phyloP scores from a whole-genome alignment of 2,329 filamentous ascomycete genomes.

The Aspergillus sp. region DNA sequence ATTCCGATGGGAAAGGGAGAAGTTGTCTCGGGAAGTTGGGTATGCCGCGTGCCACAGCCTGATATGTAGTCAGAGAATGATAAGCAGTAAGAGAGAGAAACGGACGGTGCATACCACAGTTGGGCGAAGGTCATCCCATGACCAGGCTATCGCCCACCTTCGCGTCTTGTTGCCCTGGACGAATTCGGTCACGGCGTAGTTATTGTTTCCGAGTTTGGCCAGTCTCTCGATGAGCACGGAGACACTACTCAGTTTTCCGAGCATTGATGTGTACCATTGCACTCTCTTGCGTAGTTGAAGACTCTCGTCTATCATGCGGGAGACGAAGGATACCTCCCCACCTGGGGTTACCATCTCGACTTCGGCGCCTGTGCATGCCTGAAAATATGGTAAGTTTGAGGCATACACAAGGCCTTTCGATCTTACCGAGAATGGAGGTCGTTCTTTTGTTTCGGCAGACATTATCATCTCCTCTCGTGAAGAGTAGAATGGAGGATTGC shows the following conservation, averaged over 20 bases:
- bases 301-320: conserved; percentile 72
- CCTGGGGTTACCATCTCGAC: conserved; percentile 85
- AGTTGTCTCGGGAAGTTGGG: conserved; percentile 55
- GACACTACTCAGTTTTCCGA: conserved; percentile 78
- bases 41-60: conserved; percentile 43
- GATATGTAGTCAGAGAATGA: conserved; percentile 8
- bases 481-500: conserved; percentile 93
- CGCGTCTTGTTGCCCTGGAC: conserved; percentile 77
- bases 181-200: conserved; percentile 82
- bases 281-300: conserved; percentile 63
- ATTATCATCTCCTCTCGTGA: conserved; percentile 69
- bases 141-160: conserved; percentile 90
- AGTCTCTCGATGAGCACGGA: conserved; percentile 64
- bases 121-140: conserved; percentile 71
- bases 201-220: conserved; percentile 63
- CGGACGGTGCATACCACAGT: conserved; percentile 46
- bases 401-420: no score
- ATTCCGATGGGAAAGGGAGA: conserved; percentile 58
- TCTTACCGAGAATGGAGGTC: conserved; percentile 70
- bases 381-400: conserved; percentile 11
- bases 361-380: conserved; percentile 71
- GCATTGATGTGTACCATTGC: conserved; percentile 89
- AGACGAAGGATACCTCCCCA: conserved; percentile 77
- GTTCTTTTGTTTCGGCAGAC: conserved; percentile 68
- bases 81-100: background rate